A percentile compares a stretch with the other conserved stretches of the same genome.
phyloP scores from a whole-genome alignment of 306 rosid species.

The Malus fusca region DNA sequence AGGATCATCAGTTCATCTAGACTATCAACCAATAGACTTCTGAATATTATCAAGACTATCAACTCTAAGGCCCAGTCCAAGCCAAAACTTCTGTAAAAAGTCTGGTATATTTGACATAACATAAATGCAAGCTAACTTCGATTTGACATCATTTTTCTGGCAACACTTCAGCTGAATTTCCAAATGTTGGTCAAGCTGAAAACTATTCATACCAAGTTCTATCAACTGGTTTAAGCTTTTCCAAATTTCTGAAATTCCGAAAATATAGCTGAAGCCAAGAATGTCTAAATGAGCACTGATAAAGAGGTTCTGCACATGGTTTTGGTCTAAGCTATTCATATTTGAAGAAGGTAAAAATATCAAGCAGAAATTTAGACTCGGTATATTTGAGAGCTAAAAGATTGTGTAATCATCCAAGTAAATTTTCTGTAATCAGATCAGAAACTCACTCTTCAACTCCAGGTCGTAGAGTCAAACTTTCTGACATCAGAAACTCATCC shows the following conservation, averaged over 20 bases:
- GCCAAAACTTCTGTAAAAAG: not conserved
- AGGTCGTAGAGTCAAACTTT: conserved; percentile 62
- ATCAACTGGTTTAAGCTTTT: no score
- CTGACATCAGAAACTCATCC: conserved; percentile 67
- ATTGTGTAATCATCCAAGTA: not conserved
- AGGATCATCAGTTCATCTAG: not conserved
- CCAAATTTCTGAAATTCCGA: no score
- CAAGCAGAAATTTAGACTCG: not conserved
- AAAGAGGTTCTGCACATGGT: not conserved
- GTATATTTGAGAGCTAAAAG: not conserved
- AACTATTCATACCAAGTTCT: no score
- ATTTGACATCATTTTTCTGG: not conserved
- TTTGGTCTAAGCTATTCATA: not conserved
- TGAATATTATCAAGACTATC: not conserved
- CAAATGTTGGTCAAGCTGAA: not conserved
- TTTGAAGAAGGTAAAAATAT: not conserved
- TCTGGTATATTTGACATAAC: not conserved
- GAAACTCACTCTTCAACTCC: conserved; percentile 81
- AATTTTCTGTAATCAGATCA: not conserved
- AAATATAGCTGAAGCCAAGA: not conserved
- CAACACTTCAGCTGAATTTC: not conserved
- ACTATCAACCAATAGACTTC: not conserved
- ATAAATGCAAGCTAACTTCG: not conserved
- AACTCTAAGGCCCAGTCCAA: not conserved
- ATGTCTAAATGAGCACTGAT: not conserved